These are phyloP conservation scores for Scleromitrula shiraiana DNA, from an alignment of 2,329 filamentous ascomycete genomes.

Conservation along the genomic window DNA sequence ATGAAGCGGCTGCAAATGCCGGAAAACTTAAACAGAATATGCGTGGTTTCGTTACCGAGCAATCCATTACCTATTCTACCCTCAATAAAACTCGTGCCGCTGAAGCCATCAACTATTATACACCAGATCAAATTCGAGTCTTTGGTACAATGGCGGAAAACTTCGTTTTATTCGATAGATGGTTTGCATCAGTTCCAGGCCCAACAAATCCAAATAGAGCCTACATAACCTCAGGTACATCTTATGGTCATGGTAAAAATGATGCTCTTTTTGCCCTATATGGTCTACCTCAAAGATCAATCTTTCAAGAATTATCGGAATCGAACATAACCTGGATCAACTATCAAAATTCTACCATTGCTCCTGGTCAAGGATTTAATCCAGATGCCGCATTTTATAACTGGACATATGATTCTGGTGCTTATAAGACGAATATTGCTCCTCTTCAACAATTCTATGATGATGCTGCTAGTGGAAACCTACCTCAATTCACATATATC, in stretches of 20 bases:
- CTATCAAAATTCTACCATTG: slow-evolving; percentile 36
- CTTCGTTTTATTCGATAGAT: slow-evolving; percentile 37
- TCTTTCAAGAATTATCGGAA: slow-evolving; percentile 36
- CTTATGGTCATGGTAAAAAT: slow-evolving; percentile 33
- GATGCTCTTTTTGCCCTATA: slow-evolving; percentile 30
- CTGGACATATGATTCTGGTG: slow-evolving; percentile 33
- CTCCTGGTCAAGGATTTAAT: slow-evolving; percentile 30
- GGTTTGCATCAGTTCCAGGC: slow-evolving; percentile 35
- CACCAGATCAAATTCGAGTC: slow-evolving; percentile 34
- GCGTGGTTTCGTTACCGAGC: slow-evolving; percentile 37
- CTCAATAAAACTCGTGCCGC: slow-evolving; percentile 32
- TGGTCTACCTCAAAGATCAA: slow-evolving; percentile 32
- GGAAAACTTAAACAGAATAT: slow-evolving; percentile 24
- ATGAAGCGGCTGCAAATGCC: slow-evolving; percentile 18
- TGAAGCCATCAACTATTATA: slow-evolving; percentile 38
- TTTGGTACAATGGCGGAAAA: slow-evolving; percentile 35
- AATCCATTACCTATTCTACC: slow-evolving; percentile 31
- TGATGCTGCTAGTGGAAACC: slow-evolving; percentile 36
- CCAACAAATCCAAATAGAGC: slow-evolving; percentile 32
- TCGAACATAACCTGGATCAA: slow-evolving; percentile 37
- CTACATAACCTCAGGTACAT: slow-evolving; percentile 34
- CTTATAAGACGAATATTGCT: slow-evolving; percentile 30
- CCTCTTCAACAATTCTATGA: slow-evolving; percentile 36
- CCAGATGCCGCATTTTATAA: slow-evolving; percentile 38
- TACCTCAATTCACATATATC: slow-evolving; percentile 40